Conservation (phyloP, 2,329 filamentous ascomycete genomes). For the Penicillium sp. region DNA sequence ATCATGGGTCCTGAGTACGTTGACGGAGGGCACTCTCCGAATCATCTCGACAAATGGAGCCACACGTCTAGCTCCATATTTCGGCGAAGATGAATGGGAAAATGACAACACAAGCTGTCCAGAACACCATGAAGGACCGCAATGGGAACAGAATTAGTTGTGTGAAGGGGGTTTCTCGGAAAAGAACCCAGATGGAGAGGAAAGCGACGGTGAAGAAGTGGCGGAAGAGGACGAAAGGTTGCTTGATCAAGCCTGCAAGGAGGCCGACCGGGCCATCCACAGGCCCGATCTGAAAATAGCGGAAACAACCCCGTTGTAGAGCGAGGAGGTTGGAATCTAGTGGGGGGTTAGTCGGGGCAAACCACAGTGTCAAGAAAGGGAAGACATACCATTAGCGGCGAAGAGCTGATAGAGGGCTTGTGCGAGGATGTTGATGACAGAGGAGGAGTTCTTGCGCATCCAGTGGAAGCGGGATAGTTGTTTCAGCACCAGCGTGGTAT, state of each 20-base stretch:
- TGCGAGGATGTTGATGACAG: slow-evolving; percentile 96
- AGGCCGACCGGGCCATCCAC: slow-evolving; percentile 79
- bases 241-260: slow-evolving; percentile 76
- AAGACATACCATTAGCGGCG: slow-evolving; percentile 67
- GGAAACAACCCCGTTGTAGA: slow-evolving; percentile 87
- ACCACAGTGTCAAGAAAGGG: background rate
- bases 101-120: slow-evolving; percentile 79
- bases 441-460: slow-evolving; percentile 76
- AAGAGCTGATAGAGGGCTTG: slow-evolving; percentile 91
- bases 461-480: slow-evolving; percentile 82
- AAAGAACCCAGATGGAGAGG: slow-evolving; percentile 75
- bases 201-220: slow-evolving; percentile 97
- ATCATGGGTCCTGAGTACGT: background rate
- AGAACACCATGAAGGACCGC: slow-evolving; percentile 70
- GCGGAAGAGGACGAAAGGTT: slow-evolving; percentile 76
- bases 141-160: slow-evolving; percentile 67
- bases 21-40: background rate
- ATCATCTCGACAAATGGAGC: background rate
- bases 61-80: slow-evolving; percentile 44
- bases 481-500: slow-evolving; percentile 65
- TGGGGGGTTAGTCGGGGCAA: slow-evolving; percentile 9
- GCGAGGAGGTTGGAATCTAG: slow-evolving; percentile 70
- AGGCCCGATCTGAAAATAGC: slow-evolving; percentile 78
- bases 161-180: slow-evolving; percentile 52
- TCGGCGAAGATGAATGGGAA: slow-evolving; percentile 78